phyloP scores from a whole-genome alignment of 2,329 filamentous ascomycete species.

The Aureobasidium uvarum region DNA sequence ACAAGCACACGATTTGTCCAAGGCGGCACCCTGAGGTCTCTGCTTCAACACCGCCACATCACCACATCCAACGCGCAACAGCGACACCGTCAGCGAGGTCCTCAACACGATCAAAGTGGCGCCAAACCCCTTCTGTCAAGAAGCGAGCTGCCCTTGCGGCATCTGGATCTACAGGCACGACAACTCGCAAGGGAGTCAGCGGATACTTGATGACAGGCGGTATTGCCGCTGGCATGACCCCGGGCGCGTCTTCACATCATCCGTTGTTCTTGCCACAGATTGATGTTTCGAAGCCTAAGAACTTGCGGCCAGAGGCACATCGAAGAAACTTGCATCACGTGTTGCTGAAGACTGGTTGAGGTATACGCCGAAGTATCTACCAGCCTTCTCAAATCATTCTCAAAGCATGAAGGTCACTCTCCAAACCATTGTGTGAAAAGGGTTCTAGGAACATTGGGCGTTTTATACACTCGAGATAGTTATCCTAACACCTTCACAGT shows the following conservation, averaged over 20 bases:
- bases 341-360: background rate
- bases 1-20: background rate
- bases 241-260: background rate
- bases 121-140: background rate
- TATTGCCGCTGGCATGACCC: background rate
- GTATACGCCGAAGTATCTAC: background rate
- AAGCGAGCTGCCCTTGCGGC: background rate
- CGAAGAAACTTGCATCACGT: conserved; percentile 5
- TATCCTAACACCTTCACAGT: background rate
- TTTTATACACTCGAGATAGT: background rate
- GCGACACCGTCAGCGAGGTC: background rate
- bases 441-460: background rate
- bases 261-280: conserved; percentile 8
- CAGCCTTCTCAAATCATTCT: background rate
- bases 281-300: background rate
- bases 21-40: background rate
- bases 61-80: background rate
- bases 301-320: background rate
- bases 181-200: background rate
- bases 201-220: background rate
- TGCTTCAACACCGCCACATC: conserved; percentile 9
- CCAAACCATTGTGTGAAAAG: background rate
- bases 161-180: background rate
- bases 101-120: background rate
- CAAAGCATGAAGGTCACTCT: too few relatives aligned